Evolutionary conservation across 2,329 filamentous ascomycete genomes (phyloP).

Genomic region (Microdochium nivale): DNA sequence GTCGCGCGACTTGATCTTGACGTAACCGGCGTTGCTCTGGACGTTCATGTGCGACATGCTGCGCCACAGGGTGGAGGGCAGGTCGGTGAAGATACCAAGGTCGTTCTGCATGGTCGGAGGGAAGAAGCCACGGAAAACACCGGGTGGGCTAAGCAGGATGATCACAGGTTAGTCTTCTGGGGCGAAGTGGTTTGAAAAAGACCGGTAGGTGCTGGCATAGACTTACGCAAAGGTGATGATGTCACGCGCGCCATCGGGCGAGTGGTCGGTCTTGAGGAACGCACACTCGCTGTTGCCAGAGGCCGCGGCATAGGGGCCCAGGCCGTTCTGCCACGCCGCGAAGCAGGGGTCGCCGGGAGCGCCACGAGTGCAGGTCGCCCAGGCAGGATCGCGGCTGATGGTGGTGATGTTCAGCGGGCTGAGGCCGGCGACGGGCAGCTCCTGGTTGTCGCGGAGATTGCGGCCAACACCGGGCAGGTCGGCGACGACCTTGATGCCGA

Average conservation of each 20-base stretch:
- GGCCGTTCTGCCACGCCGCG: not conserved
- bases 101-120: not conserved
- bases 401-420: not conserved
- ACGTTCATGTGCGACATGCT: not conserved
- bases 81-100: not conserved
- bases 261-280: not conserved
- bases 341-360: not conserved
- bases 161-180: not conserved
- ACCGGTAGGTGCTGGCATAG: not conserved
- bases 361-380: not conserved
- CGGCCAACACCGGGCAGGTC: constrained; percentile 41
- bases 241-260: not conserved
- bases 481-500: constrained; percentile 33
- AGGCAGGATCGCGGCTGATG: not conserved
- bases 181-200: not conserved
- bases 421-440: constrained; percentile 24
- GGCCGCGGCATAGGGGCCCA: not conserved
- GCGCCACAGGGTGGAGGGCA: not conserved
- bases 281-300: not conserved
- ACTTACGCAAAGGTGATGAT: not conserved
- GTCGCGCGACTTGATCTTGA: constrained; percentile 37
- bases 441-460: constrained; percentile 37
- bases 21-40: constrained; percentile 35
- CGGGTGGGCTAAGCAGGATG: not conserved
- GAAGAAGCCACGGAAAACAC: not conserved